Base-by-base conservation (phyloP, 768 basidiomycete genomes). In the Phlegmacium glaucopus region DNA sequence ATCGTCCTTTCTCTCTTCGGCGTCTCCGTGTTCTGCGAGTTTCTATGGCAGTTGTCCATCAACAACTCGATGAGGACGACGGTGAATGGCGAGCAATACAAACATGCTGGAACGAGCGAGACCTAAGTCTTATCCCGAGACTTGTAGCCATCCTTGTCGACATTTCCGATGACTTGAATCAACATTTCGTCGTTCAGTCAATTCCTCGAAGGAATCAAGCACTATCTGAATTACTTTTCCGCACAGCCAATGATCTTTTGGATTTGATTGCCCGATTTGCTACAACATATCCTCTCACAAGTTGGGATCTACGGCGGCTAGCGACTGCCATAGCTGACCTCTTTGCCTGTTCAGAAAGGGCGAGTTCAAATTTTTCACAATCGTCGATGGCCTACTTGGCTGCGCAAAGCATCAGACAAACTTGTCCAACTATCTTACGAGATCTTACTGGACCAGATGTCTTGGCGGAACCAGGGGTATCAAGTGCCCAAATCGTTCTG, bases 11-110 rank as follows among this genome's bases (percentile, higher is more conserved):
- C 44, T 77, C 78, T 1, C 58, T 72, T 17, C 72, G 75, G 15
- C 70, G 77, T 38, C 58, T 88, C 15, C 76, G 81, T 28, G 78
- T 76, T 6, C 62, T 90, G 11, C 78, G 87, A 2, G 80, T 86
- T 25, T 80, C 87, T 0, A 55, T 86, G 11, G 79, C 79, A 0
- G 66, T 87, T 11, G 60, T 90, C 7, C 61, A 70, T 26, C 69
- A 70, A 16, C 82, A 83, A 39, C 61, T 89, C 10, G 48, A 48
- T 3, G 53, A 53, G 9, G 76, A 77, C 15, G 63, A 69, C 32
- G 82, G 78, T 6, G 82, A 83, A 48, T 79, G 74, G 72, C 70
- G 65, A 10, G 66, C 82, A 9, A 63, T 86, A 10, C 68, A 82
- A 44, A 69, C 72, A 1, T 75, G 82, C 42, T 86, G 87, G 85